Base-by-base conservation (phyloP, 192 early-diverging fungal species). In the Kappamyces sp. region DNA sequence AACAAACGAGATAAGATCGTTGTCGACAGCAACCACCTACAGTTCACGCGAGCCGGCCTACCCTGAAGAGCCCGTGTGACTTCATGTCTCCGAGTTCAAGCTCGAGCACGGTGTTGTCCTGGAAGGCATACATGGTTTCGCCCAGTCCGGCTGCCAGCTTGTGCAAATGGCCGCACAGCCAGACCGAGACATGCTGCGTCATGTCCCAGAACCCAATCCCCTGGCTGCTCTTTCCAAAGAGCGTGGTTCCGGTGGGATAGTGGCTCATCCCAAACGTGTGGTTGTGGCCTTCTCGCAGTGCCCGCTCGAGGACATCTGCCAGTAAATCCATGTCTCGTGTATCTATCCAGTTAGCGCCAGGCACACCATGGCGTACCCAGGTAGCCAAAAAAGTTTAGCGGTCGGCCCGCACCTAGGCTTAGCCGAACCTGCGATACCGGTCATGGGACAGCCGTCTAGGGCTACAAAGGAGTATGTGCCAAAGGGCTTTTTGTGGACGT, bases 41-140 rank as follows among this genome's bases (percentile, higher is more conserved):
- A 22, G 22, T 22, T 22, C 0, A 22, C 22, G 22, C 22, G 22
- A 22, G 22, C 22, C 22, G 22, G 0, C 22, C 22, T 22, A 22
- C 79, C 38, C 93, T 75, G 61, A 89, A 93, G n/a, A 84, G 48
- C 0, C 85, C 91, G 66, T 94, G 88, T 54, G 84, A 77, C 71
- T 96, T 96, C 75, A 96, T 80, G 50, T 96, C 93, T 22, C 80
- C 89, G 6, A 96, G 66, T 73, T 95, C 91, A 11, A 96, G 72
- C 69, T 96, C 69, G 7, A 69, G 50, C 32, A 69, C 45, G 3
- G 34, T 42, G 41, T 52, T 51, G 9, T 38, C 22, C 34, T 74
- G 71, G 55, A 61, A 68, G 4, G 55, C 66, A 43, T 74, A 73
- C 69, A 77, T 67, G 14, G 47, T 65, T 41, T 66, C 43, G 6